Evolutionary conservation across 352 stramenopile species (phyloP).

Genomic region (Pythium insidiosum): DNA sequence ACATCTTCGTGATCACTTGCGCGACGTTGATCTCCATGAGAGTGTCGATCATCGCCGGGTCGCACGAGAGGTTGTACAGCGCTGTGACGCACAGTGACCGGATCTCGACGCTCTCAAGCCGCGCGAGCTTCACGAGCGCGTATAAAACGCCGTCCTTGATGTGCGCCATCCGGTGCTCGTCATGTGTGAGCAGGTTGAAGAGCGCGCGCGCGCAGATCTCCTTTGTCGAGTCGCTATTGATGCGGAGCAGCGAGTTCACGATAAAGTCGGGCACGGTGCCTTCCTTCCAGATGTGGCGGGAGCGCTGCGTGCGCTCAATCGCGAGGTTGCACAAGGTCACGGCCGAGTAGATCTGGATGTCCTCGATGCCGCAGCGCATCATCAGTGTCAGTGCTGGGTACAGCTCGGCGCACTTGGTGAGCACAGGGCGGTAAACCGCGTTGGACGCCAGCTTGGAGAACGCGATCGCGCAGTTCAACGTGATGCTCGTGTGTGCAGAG

Average conservation of each 20-base stretch:
- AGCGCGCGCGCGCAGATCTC: slow-evolving; percentile 79
- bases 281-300: slow-evolving; percentile 78
- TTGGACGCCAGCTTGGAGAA: slow-evolving; percentile 72
- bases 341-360: slow-evolving; percentile 87
- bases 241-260: slow-evolving; percentile 82
- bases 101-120: slow-evolving; percentile 78
- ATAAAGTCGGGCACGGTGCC: slow-evolving; percentile 85
- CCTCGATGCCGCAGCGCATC: slow-evolving; percentile 83
- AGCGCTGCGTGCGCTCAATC: slow-evolving; percentile 50
- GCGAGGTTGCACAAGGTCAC: slow-evolving; percentile 81
- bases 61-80: slow-evolving; percentile 81
- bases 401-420: slow-evolving; percentile 62
- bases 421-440: slow-evolving; percentile 31
- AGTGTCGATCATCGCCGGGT: slow-evolving; percentile 54
- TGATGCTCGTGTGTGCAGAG: slow-evolving; percentile 52
- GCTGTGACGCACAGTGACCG: slow-evolving; percentile 68
- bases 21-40: slow-evolving; percentile 83
- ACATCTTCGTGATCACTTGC: slow-evolving; percentile 82
- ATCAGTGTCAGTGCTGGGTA: slow-evolving; percentile 77
- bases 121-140: slow-evolving; percentile 79
- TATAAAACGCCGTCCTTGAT: slow-evolving; percentile 85
- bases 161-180: slow-evolving; percentile 68
- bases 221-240: slow-evolving; percentile 86
- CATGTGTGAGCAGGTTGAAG: slow-evolving; percentile 83
- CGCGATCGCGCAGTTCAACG: slow-evolving; percentile 65